A percentile compares a stretch with the other conserved stretches of the same genome.
phyloP scores from a whole-genome alignment of 257 asterid species.

The Nicotiana sylvestris region DNA sequence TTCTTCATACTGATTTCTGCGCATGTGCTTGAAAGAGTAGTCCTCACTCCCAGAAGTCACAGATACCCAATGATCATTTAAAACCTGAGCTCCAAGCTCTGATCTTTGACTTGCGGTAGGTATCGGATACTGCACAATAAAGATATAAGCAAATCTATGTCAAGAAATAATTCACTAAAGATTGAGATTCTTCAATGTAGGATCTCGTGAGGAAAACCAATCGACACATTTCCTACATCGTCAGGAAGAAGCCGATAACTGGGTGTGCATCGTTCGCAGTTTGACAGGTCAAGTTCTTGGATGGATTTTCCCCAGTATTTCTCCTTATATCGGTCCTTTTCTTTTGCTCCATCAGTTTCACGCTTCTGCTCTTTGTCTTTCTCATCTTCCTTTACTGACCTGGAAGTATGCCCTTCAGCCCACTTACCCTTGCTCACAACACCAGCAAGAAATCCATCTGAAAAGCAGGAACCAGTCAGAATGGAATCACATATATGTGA shows the following conservation, averaged over 20 bases:
- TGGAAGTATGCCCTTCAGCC: constrained; percentile 71
- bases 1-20: constrained; percentile 95
- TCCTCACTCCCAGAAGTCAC: constrained; percentile 99
- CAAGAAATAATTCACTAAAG: constrained; percentile 5
- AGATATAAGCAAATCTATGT: constrained; percentile 7
- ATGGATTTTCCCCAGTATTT: constrained; percentile 94
- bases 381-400: constrained; percentile 54
- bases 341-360: constrained; percentile 77
- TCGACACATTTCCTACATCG: constrained; percentile 51
- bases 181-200: constrained; percentile 2
- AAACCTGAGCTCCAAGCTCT: constrained; percentile 83
- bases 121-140: constrained; percentile 72
- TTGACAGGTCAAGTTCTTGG: constrained; percentile 93
- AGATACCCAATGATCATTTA: constrained; percentile 94
- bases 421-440: constrained; percentile 89
- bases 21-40: constrained; percentile 96
- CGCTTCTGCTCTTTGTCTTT: constrained; percentile 81
- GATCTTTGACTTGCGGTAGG: constrained; percentile 86
- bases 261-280: constrained; percentile 78
- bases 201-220: neutral
- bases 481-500: constrained; percentile 5
- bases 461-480: constrained; percentile 35
- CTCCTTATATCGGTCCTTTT: constrained; percentile 63
- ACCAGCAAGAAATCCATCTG: constrained; percentile 97
- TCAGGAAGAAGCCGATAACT: constrained; percentile 99